Evolutionary conservation across 345 rosid genomes (phyloP).

Genomic region (Ailanthus altissimus): DNA sequence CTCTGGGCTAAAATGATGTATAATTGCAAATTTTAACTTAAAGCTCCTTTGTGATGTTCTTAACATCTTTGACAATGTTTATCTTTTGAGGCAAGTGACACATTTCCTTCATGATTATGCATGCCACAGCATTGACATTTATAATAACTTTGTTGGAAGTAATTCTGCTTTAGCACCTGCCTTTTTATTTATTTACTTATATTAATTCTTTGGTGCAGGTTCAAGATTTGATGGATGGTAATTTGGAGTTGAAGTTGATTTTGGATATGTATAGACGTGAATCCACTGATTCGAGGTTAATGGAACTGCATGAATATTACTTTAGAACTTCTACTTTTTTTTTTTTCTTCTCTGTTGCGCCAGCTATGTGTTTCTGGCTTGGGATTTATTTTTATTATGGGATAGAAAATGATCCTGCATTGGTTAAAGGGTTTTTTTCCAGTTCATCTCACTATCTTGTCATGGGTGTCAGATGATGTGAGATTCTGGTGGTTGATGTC

Average conservation of each 20-base stretch:
- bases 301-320: slow-evolving; percentile 6
- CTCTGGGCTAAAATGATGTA: not conserved
- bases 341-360: not conserved
- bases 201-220: slow-evolving; percentile 53
- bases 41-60: not conserved
- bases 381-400: not conserved
- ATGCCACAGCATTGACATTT: not conserved
- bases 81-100: not conserved
- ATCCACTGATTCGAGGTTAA: slow-evolving; percentile 70
- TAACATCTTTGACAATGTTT: not conserved
- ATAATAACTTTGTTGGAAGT: not conserved
- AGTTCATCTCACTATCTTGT: slow-evolving; percentile 2
- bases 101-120: not conserved
- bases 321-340: not conserved
- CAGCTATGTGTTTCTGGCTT: not conserved
- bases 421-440: not conserved
- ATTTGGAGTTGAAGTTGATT: slow-evolving; percentile 76
- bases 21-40: not conserved
- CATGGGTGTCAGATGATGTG: not conserved
- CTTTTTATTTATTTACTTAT: slow-evolving; percentile 8
- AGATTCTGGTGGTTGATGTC: slow-evolving; percentile 14
- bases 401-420: slow-evolving; percentile 1
- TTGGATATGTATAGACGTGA: slow-evolving; percentile 86
- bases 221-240: slow-evolving; percentile 61
- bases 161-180: not conserved